Evolutionary conservation across 306 rosid species (phyloP).

Genomic region (Fragaria ananassa): DNA sequence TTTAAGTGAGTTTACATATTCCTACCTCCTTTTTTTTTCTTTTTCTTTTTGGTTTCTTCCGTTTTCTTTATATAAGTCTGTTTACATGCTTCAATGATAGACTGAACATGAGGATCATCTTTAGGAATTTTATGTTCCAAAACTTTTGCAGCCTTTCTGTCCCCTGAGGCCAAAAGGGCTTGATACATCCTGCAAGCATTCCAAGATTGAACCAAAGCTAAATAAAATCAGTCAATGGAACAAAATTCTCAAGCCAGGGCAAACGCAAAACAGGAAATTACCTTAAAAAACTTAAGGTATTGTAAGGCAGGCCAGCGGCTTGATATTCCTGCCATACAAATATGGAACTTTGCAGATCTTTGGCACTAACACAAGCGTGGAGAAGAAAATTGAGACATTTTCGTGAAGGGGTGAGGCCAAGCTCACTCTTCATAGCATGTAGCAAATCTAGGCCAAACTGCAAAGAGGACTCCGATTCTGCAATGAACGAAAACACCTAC

Average conservation of each 20-base stretch:
- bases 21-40: neutral
- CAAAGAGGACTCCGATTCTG: slow-evolving; percentile 47
- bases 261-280: slow-evolving; percentile 16
- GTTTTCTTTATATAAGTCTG: slow-evolving; percentile 13
- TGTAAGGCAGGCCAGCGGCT: slow-evolving; percentile 60
- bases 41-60: slow-evolving; percentile 16
- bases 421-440: slow-evolving; percentile 51
- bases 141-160: slow-evolving; percentile 36
- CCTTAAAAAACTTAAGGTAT: slow-evolving; percentile 60
- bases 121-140: slow-evolving; percentile 49
- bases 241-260: neutral
- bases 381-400: slow-evolving; percentile 56
- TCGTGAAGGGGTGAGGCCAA: slow-evolving; percentile 53
- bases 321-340: slow-evolving; percentile 71
- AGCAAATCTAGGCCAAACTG: slow-evolving; percentile 57
- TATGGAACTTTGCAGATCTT: slow-evolving; percentile 37
- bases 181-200: slow-evolving; percentile 75
- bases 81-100: slow-evolving; percentile 46
- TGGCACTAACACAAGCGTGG: slow-evolving; percentile 43
- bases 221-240: neutral
- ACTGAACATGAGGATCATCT: slow-evolving; percentile 56
- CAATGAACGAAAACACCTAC: slow-evolving; percentile 60
- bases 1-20: neutral
- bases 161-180: slow-evolving; percentile 72
- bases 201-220: slow-evolving; percentile 5